These are phyloP conservation scores for Mycena olivaceomarginata DNA, from an alignment of 768 basidiomycete species.

Conservation along the genomic window DNA sequence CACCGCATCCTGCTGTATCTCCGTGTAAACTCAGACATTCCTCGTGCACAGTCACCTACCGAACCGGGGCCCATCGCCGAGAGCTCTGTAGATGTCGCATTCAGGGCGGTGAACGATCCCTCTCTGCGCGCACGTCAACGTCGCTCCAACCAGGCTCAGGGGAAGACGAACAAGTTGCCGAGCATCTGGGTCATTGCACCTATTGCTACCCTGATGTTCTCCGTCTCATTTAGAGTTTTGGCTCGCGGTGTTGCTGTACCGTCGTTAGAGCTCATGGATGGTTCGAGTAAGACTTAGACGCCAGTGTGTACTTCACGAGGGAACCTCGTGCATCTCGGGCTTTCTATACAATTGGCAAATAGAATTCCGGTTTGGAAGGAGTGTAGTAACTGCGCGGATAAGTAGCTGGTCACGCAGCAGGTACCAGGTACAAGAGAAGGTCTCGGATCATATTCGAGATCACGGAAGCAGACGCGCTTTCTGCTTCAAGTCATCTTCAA, in stretches of 20 bases:
- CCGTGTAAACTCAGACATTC: neutral
- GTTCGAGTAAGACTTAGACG: neutral
- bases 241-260: conserved; percentile 42
- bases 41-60: conserved; percentile 46
- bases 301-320: conserved; percentile 34
- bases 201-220: conserved; percentile 30
- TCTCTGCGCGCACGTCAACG: conserved; percentile 38
- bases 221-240: conserved; percentile 30
- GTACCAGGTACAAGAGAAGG: neutral
- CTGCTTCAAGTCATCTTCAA: neutral
- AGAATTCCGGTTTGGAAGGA: conserved; percentile 26
- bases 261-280: conserved; percentile 37
- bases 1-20: conserved; percentile 29
- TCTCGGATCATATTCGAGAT: neutral
- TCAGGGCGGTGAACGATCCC: conserved; percentile 52
- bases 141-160: too few relatives aligned
- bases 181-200: conserved; percentile 39
- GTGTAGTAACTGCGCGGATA: neutral
- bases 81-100: conserved; percentile 54
- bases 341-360: neutral
- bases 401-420: neutral
- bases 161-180: conserved; percentile 44
- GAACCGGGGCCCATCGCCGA: conserved; percentile 51
- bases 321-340: conserved; percentile 40
- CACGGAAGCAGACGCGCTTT: conserved; percentile 14